A percentile compares a stretch with the other conserved stretches of the same genome.
phyloP scores from a whole-genome alignment of 805 yeast genomes.

The Saccharomycopsis vini region DNA sequence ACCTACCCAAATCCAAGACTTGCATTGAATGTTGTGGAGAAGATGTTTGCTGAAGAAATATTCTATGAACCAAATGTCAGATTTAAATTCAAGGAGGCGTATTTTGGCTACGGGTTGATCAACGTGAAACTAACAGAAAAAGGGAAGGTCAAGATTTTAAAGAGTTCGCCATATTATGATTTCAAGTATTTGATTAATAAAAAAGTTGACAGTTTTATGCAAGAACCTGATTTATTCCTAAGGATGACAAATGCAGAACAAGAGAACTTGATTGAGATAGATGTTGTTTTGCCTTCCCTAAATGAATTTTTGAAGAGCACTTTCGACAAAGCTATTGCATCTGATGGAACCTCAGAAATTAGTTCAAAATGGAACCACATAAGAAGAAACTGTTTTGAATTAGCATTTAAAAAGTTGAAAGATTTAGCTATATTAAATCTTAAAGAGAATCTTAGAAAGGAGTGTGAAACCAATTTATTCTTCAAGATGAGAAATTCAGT shows the following conservation, averaged over 20 bases:
- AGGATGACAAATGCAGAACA: slow-evolving; percentile 88
- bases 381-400: slow-evolving; percentile 56
- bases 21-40: slow-evolving; percentile 66
- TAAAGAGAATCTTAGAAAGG: slow-evolving; percentile 71
- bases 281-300: slow-evolving; percentile 7
- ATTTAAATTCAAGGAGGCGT: slow-evolving; percentile 55
- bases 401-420: slow-evolving; percentile 60
- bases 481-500: slow-evolving; percentile 63
- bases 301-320: slow-evolving; percentile 34
- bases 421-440: slow-evolving; percentile 64
- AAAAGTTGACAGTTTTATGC: slow-evolving; percentile 62
- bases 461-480: slow-evolving; percentile 63
- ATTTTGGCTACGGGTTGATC: slow-evolving; percentile 53
- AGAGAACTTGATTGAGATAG: slow-evolving; percentile 22
- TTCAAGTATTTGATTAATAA: slow-evolving; percentile 86
- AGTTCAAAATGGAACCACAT: slow-evolving; percentile 75
- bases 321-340: slow-evolving; percentile 46
- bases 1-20: slow-evolving; percentile 48
- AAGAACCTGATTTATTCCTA: slow-evolving; percentile 71
- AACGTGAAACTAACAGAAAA: slow-evolving; percentile 77
- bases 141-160: slow-evolving; percentile 69
- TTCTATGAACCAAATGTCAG: slow-evolving; percentile 75
- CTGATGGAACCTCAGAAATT: slow-evolving; percentile 70
- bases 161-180: slow-evolving; percentile 73
- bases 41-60: slow-evolving; percentile 70